Conservation (phyloP, 2,329 filamentous ascomycete genomes). For the Escovopsis weberi region DNA sequence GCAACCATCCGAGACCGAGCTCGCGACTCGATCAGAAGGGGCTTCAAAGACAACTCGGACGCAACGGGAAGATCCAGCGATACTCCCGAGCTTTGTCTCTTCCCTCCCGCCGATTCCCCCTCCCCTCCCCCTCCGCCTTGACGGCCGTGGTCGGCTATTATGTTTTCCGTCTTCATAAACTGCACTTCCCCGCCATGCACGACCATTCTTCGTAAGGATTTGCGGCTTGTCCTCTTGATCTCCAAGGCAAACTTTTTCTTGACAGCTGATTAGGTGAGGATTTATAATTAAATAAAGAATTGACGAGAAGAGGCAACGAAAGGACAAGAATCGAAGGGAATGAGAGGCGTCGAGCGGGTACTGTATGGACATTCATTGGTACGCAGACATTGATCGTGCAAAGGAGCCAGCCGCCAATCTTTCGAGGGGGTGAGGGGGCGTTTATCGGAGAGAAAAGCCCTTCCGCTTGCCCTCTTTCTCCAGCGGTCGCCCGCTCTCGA, state of each 20-base stretch:
- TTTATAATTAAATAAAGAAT: conserved; percentile 25
- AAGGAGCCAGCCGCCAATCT: conserved; percentile 11
- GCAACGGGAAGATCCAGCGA: conserved; percentile 1
- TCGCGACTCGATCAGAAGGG: neutral
- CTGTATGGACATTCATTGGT: conserved; percentile 43
- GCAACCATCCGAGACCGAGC: conserved; percentile 2
- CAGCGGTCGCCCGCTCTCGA: conserved; percentile 89
- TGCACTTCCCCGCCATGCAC: conserved; percentile 17
- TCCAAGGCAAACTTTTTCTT: conserved; percentile 19
- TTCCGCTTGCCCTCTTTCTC: conserved; percentile 98
- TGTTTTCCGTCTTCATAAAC: conserved; percentile 14
- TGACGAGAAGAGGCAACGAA: conserved; percentile 21
- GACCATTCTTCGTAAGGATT: conserved; percentile 23
- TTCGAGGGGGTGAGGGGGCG: conserved; percentile 8
- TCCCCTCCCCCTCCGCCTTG: neutral
- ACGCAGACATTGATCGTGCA: conserved; percentile 41
- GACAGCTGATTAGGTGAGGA: conserved; percentile 23
- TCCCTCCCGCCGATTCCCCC: no score
- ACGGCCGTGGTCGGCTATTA: conserved; percentile 3
- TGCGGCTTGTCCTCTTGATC: conserved; percentile 13
- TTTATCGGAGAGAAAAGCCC: conserved; percentile 95
- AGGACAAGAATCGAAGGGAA: conserved; percentile 30
- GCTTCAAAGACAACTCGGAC: neutral
- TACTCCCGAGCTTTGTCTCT: no score
- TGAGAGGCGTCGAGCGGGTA: conserved; percentile 41